Conservation (phyloP, 176 grass and related monocot species). For the Panicum miliaceum region DNA sequence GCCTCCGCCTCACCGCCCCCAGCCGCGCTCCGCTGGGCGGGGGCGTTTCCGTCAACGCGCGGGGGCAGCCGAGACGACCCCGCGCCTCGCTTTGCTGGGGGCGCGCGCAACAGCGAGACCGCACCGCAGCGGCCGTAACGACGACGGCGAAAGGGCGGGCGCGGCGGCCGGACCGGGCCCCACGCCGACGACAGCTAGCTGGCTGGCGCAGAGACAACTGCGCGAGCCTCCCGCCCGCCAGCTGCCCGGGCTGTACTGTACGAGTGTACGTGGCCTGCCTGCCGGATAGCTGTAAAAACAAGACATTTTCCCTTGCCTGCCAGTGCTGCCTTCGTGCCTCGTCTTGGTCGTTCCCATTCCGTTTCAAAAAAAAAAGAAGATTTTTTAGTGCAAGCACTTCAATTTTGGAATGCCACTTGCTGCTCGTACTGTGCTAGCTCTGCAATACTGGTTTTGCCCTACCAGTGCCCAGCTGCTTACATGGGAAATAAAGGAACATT, state of each 20-base stretch:
- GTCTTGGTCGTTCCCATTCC: too few relatives aligned
- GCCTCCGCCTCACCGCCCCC: accelerated
- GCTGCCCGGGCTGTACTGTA: background rate
- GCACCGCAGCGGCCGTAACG: slow-evolving; percentile 30
- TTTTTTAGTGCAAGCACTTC: too few relatives aligned
- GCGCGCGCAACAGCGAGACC: background rate
- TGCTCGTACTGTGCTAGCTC: too few relatives aligned
- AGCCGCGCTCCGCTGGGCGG: accelerated
- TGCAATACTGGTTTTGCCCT: too few relatives aligned
- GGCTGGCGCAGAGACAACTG: background rate
- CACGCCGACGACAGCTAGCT: background rate
- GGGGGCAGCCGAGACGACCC: too few relatives aligned
- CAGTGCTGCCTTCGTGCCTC: background rate
- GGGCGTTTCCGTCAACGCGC: background rate
- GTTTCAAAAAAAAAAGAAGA: background rate
- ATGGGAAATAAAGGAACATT: background rate
- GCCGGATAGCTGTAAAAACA: background rate
- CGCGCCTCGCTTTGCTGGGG: background rate
- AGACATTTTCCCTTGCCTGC: background rate
- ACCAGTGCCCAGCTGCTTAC: too few relatives aligned
- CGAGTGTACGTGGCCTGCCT: background rate
- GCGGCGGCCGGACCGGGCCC: background rate
- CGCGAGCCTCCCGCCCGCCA: background rate
- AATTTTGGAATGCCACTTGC: too few relatives aligned
- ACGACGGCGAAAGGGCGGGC: slow-evolving; percentile 25